Evolutionary conservation across 768 basidiomycete species (phyloP).

Genomic region (Termitomyces sp.): DNA sequence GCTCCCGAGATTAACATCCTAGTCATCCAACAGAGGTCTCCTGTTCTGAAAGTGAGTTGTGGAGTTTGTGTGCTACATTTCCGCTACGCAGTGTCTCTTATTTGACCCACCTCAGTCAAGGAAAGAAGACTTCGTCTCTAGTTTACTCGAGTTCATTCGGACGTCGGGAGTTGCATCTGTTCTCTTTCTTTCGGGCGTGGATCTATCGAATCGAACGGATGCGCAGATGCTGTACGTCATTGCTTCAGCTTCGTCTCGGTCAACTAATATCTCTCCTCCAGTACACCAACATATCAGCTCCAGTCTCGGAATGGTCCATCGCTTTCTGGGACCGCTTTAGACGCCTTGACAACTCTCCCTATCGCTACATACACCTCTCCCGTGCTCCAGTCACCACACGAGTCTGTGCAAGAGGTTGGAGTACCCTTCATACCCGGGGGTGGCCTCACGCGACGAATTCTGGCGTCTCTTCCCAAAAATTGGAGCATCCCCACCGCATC

Average conservation of each 20-base stretch:
- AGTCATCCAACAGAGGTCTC: conserved; percentile 77
- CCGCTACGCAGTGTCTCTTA: neutral
- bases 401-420: conserved; percentile 18
- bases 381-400: conserved; percentile 29
- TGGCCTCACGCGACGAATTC: conserved; percentile 64
- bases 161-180: conserved; percentile 44
- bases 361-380: conserved; percentile 55
- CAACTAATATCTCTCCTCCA: conserved; percentile 21
- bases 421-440: conserved; percentile 79
- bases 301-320: conserved; percentile 38
- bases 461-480: conserved; percentile 48
- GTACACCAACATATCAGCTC: conserved; percentile 65
- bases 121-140: conserved; percentile 64
- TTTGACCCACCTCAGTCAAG: conserved; percentile 37
- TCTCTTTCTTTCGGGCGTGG: conserved; percentile 73
- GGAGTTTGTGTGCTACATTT: conserved; percentile 1
- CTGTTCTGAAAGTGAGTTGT: conserved; percentile 63
- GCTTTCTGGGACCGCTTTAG: conserved; percentile 40
- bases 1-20: conserved; percentile 43
- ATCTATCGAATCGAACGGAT: conserved; percentile 70
- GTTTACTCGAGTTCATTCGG: conserved; percentile 55
- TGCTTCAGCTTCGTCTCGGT: neutral
- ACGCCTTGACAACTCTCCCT: conserved; percentile 39
- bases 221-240: conserved; percentile 67
- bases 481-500: conserved; percentile 54